Percentiles rank a stretch among this genome's conserved stretches.
Evolutionary conservation across 495 filamentous ascomycete species (phyloP).

Genomic region (Tetracladium marchalianum): DNA sequence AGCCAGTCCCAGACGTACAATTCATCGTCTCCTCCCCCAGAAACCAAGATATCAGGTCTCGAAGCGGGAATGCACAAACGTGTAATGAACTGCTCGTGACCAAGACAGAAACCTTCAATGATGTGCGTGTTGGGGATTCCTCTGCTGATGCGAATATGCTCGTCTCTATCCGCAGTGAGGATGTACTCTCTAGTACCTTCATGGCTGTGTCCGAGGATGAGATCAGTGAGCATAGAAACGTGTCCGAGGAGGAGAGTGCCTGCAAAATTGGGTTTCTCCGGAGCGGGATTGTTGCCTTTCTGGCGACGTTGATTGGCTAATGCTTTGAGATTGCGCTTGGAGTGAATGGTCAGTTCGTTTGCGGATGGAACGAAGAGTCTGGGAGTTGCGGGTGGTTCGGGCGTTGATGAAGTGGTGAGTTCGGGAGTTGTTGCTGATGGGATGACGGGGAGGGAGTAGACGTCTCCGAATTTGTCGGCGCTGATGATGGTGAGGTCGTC

Average conservation of each 20-base stretch:
- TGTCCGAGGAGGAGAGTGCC: constrained; percentile 76
- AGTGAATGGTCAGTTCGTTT: constrained; percentile 71
- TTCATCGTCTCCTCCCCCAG: constrained; percentile 75
- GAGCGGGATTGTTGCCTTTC: constrained; percentile 25
- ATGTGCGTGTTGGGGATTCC: constrained; percentile 74
- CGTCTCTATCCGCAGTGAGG: constrained; percentile 85
- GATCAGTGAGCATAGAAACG: constrained; percentile 82
- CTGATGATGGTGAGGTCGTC: constrained; percentile 62
- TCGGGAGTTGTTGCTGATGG: not conserved
- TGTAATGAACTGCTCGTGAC: constrained; percentile 74
- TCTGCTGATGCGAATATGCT: constrained; percentile 90
- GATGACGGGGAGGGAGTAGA: constrained; percentile 77
- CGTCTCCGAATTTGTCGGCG: constrained; percentile 94
- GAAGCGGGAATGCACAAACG: constrained; percentile 53
- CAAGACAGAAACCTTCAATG: constrained; percentile 82
- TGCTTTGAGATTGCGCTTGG: constrained; percentile 62
- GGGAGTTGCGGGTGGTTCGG: not conserved
- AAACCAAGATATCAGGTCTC: constrained; percentile 54
- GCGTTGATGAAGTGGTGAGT: not conserved
- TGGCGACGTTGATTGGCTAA: constrained; percentile 61
- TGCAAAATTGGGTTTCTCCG: constrained; percentile 48
- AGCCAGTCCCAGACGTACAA: constrained; percentile 80
- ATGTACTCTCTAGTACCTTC: constrained; percentile 48
- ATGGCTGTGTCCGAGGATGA: constrained; percentile 30
- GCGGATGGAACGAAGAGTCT: constrained; percentile 46